Evolutionary conservation across 176 grass and related monocot genomes (phyloP).

Genomic region (Tuctoria greenei): DNA sequence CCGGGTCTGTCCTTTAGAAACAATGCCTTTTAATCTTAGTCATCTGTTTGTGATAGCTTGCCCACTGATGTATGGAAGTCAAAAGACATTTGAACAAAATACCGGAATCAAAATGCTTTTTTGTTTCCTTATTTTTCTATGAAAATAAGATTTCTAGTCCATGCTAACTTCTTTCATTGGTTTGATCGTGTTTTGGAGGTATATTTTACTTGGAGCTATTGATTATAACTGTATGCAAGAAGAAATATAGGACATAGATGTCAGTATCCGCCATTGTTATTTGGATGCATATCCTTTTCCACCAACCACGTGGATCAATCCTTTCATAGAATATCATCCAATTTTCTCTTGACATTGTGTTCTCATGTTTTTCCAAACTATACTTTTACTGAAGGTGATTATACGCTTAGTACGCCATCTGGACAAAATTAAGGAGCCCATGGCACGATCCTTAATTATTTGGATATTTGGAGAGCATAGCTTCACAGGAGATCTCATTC

Average conservation of each 20-base stretch:
- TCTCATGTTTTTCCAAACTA: conserved; percentile 13
- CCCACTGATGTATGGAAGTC: conserved; percentile 16
- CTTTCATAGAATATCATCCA: background rate
- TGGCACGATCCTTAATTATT: conserved; percentile 77
- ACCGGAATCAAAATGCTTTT: conserved; percentile 1
- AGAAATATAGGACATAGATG: background rate
- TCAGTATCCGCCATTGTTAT: conserved; percentile 3
- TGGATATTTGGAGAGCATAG: conserved; percentile 89
- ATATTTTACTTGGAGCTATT: background rate
- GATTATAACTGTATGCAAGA: background rate
- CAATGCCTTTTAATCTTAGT: background rate
- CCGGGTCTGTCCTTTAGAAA: too few relatives aligned
- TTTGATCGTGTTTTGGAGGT: background rate
- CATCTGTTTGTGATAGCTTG: background rate
- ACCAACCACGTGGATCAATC: background rate
- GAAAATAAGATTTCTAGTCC: background rate
- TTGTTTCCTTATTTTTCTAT: background rate
- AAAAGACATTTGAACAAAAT: conserved; percentile 7
- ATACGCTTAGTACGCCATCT: conserved; percentile 66
- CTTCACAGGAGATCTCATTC: conserved; percentile 68
- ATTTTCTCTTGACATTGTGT: conserved; percentile 3
- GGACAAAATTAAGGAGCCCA: conserved; percentile 74
- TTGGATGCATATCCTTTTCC: conserved; percentile 1
- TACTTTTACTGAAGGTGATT: conserved; percentile 64
- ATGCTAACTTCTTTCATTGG: background rate